Evolutionary conservation across 108 stramenopile genomes (phyloP).

Genomic region (Pseudonitzschia delicatissima): DNA sequence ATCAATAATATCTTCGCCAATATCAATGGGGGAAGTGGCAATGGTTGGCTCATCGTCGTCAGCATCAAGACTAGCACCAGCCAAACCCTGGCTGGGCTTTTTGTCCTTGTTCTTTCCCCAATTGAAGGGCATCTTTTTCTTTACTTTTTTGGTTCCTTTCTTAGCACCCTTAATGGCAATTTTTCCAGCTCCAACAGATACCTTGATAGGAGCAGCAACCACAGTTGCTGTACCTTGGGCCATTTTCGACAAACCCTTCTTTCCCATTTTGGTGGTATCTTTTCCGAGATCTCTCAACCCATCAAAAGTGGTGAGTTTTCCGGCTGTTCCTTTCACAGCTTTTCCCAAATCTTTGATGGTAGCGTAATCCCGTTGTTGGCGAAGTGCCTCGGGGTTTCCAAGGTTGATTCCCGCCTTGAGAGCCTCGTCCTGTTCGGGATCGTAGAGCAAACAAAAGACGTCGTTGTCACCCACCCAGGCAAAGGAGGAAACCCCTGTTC

Average conservation of each 20-base stretch:
- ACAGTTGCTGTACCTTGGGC: constrained; percentile 11
- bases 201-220: constrained; percentile 18
- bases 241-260: not conserved
- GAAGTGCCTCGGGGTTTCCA: constrained; percentile 11
- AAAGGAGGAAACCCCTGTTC: constrained; percentile 63
- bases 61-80: constrained; percentile 22
- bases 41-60: constrained; percentile 6
- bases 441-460: constrained; percentile 54
- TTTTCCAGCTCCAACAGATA: constrained; percentile 29
- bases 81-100: constrained; percentile 18
- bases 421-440: constrained; percentile 40
- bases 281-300: constrained; percentile 37
- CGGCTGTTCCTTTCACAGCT: constrained; percentile 12
- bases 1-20: not conserved
- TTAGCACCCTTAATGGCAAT: constrained; percentile 17
- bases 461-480: constrained; percentile 85
- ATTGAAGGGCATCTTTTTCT: constrained; percentile 19
- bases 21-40: constrained; percentile 14
- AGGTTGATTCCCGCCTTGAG: constrained; percentile 38
- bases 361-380: constrained; percentile 7
- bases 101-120: constrained; percentile 22
- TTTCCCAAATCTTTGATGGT: constrained; percentile 11
- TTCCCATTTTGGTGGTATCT: constrained; percentile 22
- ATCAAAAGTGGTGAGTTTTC: constrained; percentile 28
- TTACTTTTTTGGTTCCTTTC: constrained; percentile 19